Percentiles rank a stretch among this genome's conserved stretches.
Evolutionary conservation across 768 basidiomycete genomes (phyloP).

Genomic region (Amanita pallidorosea): DNA sequence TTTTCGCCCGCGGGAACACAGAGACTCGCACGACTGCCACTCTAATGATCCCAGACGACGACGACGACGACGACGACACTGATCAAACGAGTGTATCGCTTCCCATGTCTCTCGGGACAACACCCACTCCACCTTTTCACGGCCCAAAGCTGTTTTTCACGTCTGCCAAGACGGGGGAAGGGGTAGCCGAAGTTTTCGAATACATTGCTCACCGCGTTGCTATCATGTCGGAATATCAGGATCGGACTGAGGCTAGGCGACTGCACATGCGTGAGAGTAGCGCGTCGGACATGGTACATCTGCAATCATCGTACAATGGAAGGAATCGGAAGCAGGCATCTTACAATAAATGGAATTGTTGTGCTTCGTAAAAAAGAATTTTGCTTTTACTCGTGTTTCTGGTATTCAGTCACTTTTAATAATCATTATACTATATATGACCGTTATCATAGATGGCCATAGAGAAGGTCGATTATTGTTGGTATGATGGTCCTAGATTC

Average conservation of each 20-base stretch:
- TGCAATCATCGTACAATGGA: not conserved
- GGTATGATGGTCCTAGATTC: too few species aligned
- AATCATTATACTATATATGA: too few species aligned
- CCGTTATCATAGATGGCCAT: too few species aligned
- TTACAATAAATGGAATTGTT: not conserved
- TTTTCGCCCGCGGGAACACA: conserved; percentile 30
- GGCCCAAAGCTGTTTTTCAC: conserved; percentile 65
- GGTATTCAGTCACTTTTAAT: too few species aligned
- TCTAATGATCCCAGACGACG: not conserved
- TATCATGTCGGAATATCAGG: conserved; percentile 57
- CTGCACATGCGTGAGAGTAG: conserved; percentile 28
- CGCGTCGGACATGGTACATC: conserved; percentile 23
- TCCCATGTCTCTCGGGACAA: conserved; percentile 6
- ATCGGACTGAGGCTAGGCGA: conserved; percentile 36
- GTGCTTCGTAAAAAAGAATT: not conserved
- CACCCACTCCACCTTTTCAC: conserved; percentile 26
- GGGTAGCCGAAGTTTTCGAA: conserved; percentile 65
- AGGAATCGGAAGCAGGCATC: not conserved
- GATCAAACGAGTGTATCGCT: not conserved
- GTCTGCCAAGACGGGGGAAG: conserved; percentile 69
- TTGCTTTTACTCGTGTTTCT: not conserved
- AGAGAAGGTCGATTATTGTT: too few species aligned
- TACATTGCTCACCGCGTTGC: conserved; percentile 61
- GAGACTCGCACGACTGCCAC: not conserved
- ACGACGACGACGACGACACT: not conserved